These are phyloP conservation scores for Delphinella strobiligena DNA, from an alignment of 2,329 filamentous ascomycete species.

Conservation along the genomic window DNA sequence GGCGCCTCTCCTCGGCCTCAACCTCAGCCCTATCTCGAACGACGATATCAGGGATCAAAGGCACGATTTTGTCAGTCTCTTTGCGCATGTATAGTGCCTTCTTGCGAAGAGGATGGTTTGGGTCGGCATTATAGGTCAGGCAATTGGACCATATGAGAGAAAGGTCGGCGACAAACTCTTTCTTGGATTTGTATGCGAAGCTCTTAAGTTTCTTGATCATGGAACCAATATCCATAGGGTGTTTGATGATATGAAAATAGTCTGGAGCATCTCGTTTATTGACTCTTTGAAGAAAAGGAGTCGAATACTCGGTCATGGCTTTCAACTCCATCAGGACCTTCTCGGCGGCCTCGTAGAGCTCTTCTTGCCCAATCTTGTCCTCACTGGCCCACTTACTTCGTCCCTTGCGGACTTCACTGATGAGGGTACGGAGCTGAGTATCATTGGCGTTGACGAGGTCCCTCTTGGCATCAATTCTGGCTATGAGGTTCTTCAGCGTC, in stretches of 20 bases:
- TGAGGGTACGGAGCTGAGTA: slow-evolving; percentile 77
- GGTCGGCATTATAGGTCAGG: slow-evolving; percentile 85
- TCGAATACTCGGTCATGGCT: slow-evolving; percentile 92
- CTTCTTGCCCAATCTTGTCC: slow-evolving; percentile 93
- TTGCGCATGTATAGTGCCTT: slow-evolving; percentile 96
- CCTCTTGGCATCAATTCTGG: slow-evolving; percentile 85
- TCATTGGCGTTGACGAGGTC: slow-evolving; percentile 85
- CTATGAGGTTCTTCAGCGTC: slow-evolving; percentile 93
- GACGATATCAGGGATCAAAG: slow-evolving; percentile 82
- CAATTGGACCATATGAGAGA: slow-evolving; percentile 97
- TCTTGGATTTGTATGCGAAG: slow-evolving; percentile 51
- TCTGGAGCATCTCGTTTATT: slow-evolving; percentile 96
- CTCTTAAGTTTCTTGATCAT: slow-evolving; percentile 97
- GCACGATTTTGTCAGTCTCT: slow-evolving; percentile 92
- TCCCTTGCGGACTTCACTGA: slow-evolving; percentile 97
- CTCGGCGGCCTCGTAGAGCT: slow-evolving; percentile 91
- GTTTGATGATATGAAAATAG: slow-evolving; percentile 88
- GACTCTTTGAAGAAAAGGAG: slow-evolving; percentile 85
- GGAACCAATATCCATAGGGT: slow-evolving; percentile 91
- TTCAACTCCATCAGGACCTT: slow-evolving; percentile 96
- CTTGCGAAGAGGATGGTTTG: slow-evolving; percentile 73
- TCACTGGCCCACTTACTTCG: slow-evolving; percentile 98
- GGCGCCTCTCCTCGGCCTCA: slow-evolving; percentile 58
- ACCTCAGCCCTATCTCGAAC: slow-evolving; percentile 89
- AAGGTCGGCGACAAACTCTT: slow-evolving; percentile 86